Base-by-base conservation (phyloP, 176 grass and related monocot genomes). In the Carex myosuroides region DNA sequence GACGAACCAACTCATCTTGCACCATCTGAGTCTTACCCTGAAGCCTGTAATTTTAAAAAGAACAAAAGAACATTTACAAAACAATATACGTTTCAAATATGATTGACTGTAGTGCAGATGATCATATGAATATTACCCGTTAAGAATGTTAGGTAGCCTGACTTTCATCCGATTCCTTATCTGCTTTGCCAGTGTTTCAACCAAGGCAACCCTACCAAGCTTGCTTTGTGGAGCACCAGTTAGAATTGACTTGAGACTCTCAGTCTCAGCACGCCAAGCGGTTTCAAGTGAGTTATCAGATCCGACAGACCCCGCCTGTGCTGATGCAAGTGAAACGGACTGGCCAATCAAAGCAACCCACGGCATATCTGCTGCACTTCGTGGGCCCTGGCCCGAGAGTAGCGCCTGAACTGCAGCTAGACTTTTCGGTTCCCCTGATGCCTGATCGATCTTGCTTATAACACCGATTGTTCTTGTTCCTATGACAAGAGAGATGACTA, bases 401-500 rank as follows among this genome's bases (percentile, higher is more conserved):
- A 97, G 83, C 33, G 91, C 89, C 82, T 88, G 91, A 63, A 97
- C 94, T 80, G 94, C 94, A 44, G 84, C 84, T 54, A 97, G 84
- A 81, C 80, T 85, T 91, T 90, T 97, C 81, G 89, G 91, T 32
- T 97, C 94, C 73, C 78, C 89, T 70, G 91, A 82, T 82, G 89
- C 87, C 72, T 93, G 94, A 88, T 97, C 94, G 63, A 90, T 80
- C 91, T 97, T 97, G 81, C 94, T 93, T 64, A 97, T 85, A 73
- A 97, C 82, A 64, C 94, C 94, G 37, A 97, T 87, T 17, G 91
- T 97, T 86, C 91, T 97, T 80, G 86, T 97, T 85, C 94, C 94
- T 97, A 83, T 60, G 85, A 88, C 50, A 85, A 52, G 46, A 89
- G 58, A 85, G 13, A 11, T 46, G 68, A 71, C 68, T 71, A 18